A percentile compares a stretch with the other conserved stretches of the same genome.
Evolutionary conservation across 1,284 basidiomycete genomes (phyloP).

Genomic region (Cystobasidiaceae sp.): DNA sequence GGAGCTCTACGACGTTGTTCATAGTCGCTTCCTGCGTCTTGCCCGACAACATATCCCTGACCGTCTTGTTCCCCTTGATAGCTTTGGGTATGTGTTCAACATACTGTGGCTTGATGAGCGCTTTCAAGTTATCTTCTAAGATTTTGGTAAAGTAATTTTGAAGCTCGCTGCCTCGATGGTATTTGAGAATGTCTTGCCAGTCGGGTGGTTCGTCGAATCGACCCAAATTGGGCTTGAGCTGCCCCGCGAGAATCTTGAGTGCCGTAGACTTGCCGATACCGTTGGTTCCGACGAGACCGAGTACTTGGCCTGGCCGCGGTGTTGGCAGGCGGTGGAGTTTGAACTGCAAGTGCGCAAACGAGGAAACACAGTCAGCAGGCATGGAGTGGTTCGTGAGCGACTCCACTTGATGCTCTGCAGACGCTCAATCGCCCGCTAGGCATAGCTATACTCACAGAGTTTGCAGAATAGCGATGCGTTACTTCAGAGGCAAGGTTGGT

Average conservation of each 20-base stretch:
- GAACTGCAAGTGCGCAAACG: conserved; percentile 60
- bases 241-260: conserved; percentile 88
- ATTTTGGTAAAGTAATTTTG: conserved; percentile 99
- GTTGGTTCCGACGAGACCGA: conserved; percentile 93
- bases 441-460: conserved; percentile 59
- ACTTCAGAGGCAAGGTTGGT: conserved; percentile 91
- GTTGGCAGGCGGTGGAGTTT: conserved; percentile 94
- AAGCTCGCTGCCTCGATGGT: conserved; percentile 93
- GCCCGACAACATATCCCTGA: conserved; percentile 76
- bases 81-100: conserved; percentile 95
- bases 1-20: conserved; percentile 68
- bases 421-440: no score
- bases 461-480: conserved; percentile 93
- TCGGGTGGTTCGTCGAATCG: conserved; percentile 91
- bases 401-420: no score
- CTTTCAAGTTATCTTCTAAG: conserved; percentile 95
- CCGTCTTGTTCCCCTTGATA: conserved; percentile 82
- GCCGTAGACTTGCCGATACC: conserved; percentile 98
- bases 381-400: no score
- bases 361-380: no score
- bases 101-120: conserved; percentile 97
- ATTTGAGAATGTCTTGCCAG: conserved; percentile 94
- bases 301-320: conserved; percentile 88
- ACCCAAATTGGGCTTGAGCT: conserved; percentile 88
- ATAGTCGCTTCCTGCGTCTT: conserved; percentile 77